Evolutionary conservation across 1,284 basidiomycete species (phyloP).

Genomic region (Ceratobasidium sp.): DNA sequence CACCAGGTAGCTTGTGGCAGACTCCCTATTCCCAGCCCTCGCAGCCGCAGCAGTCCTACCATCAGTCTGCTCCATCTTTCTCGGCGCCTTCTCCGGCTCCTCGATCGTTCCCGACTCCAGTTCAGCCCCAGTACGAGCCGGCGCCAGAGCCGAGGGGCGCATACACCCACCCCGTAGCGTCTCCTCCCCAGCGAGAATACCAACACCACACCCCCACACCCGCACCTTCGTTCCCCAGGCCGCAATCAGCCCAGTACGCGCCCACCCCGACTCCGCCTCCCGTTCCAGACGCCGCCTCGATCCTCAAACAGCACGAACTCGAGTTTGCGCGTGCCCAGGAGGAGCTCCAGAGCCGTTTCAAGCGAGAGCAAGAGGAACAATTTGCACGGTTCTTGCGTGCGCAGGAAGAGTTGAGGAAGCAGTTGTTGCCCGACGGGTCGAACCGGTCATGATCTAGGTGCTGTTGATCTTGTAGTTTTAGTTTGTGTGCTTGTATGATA

Average conservation of each 20-base stretch:
- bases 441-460: background rate
- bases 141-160: slow-evolving; percentile 13
- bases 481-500: slow-evolving; percentile 1
- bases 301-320: slow-evolving; percentile 24
- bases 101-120: slow-evolving; percentile 15
- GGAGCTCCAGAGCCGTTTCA: slow-evolving; percentile 22
- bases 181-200: slow-evolving; percentile 11
- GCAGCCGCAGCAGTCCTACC: slow-evolving; percentile 14
- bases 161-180: slow-evolving; percentile 8
- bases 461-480: background rate
- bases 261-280: background rate
- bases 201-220: background rate
- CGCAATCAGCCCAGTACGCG: background rate
- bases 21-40: slow-evolving; percentile 27
- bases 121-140: slow-evolving; percentile 10
- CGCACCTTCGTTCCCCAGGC: background rate
- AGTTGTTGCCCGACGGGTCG: slow-evolving; percentile 4
- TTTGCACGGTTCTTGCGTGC: slow-evolving; percentile 25
- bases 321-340: slow-evolving; percentile 31
- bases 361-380: slow-evolving; percentile 34
- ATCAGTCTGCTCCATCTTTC: slow-evolving; percentile 4
- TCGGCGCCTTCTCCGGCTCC: slow-evolving; percentile 10
- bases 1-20: slow-evolving; percentile 19
- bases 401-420: slow-evolving; percentile 27
- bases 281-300: background rate